These are phyloP conservation scores for Herpetomonas samuelpessoai DNA, from an alignment of 208 protist genomes.

Conservation along the genomic window DNA sequence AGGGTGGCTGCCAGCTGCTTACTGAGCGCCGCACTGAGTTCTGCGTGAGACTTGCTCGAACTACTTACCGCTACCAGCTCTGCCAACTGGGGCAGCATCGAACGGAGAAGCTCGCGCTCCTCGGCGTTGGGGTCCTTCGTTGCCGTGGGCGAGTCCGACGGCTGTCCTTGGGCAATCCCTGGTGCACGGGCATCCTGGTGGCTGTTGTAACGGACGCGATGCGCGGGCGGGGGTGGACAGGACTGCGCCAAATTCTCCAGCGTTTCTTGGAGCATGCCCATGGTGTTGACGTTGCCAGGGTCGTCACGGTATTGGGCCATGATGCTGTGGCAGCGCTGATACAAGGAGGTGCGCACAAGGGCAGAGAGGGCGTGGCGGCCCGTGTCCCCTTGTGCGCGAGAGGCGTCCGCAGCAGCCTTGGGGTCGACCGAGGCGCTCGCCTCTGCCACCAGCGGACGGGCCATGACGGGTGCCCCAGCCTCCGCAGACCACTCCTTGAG, in stretches of 20 bases:
- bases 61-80: not conserved
- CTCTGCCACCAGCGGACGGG: not conserved
- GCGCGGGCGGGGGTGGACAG: not conserved
- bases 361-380: constrained; percentile 16
- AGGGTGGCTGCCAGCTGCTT: not conserved
- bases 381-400: not conserved
- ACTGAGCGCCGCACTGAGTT: not conserved
- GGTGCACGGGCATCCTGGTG: too few relatives aligned
- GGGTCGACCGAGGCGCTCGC: not conserved
- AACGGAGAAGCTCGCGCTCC: not conserved
- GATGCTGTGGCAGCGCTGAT: constrained; percentile 34
- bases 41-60: not conserved
- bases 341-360: constrained; percentile 47
- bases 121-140: not conserved
- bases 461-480: not conserved
- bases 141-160: too few relatives aligned
- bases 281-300: constrained; percentile 29
- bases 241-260: not conserved
- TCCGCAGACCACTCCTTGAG: constrained; percentile 40
- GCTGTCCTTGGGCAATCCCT: too few relatives aligned
- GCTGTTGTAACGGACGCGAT: too few relatives aligned
- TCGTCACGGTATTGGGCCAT: constrained; percentile 39
- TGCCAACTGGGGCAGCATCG: not conserved
- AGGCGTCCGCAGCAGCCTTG: constrained; percentile 1
- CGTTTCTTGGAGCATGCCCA: constrained; percentile 20